Percentiles rank a stretch among this genome's conserved stretches.
These are phyloP conservation scores for Pichia occidentalis DNA, from an alignment of 805 yeast species.

Conservation along the genomic window DNA sequence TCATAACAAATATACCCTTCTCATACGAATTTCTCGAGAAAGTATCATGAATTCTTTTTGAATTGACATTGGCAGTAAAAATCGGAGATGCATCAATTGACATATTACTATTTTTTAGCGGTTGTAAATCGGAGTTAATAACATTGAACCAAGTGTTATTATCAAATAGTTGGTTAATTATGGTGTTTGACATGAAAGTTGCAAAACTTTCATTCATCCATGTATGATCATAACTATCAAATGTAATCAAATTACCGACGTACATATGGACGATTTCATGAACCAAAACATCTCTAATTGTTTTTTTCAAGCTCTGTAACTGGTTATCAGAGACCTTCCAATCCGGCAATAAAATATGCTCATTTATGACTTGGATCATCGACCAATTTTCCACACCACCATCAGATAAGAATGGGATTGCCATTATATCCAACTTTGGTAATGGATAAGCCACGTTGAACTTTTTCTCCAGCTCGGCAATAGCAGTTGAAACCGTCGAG, in stretches of 20 bases:
- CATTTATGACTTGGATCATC: conserved; percentile 51
- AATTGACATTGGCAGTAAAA: conserved; percentile 31
- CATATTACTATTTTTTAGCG: conserved; percentile 28
- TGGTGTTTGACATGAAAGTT: conserved; percentile 51
- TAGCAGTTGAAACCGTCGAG: conserved; percentile 37
- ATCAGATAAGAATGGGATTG: conserved; percentile 65
- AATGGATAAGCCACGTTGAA: conserved; percentile 48
- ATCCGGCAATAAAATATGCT: conserved; percentile 39
- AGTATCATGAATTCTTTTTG: conserved; percentile 37
- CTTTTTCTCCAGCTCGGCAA: conserved; percentile 42
- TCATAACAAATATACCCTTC: conserved; percentile 50
- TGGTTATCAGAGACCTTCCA: conserved; percentile 18
- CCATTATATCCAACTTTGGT: conserved; percentile 57
- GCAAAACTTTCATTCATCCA: conserved; percentile 81
- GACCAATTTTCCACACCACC: conserved; percentile 84
- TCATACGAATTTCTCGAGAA: conserved; percentile 48
- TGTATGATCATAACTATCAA: conserved; percentile 59
- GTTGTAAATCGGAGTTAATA: conserved; percentile 22
- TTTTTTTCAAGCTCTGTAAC: conserved; percentile 15
- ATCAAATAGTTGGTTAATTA: conserved; percentile 26
- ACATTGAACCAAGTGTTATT: conserved; percentile 31
- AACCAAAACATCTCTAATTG: conserved; percentile 49
- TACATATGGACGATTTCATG: conserved; percentile 80
- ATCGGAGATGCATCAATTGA: conserved; percentile 34
- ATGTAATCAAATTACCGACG: conserved; percentile 64